A percentile compares a stretch with the other conserved stretches of the same genome.
These are phyloP conservation scores for Rhizophora mangle DNA, from an alignment of 345 rosid species.

Conservation along the genomic window DNA sequence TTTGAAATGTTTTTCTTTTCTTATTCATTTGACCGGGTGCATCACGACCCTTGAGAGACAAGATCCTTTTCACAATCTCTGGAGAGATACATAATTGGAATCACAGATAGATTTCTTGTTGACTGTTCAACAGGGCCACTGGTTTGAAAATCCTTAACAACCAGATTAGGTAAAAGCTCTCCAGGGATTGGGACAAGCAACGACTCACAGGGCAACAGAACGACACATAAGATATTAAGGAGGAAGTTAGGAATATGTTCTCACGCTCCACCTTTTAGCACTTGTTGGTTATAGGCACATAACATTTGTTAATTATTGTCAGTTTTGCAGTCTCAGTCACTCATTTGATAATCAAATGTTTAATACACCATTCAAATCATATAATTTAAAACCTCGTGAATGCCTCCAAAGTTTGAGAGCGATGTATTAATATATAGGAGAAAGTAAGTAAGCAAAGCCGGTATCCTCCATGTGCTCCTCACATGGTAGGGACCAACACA, in stretches of 20 bases:
- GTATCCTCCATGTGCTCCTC: not conserved
- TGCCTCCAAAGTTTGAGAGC: not conserved
- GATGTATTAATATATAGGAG: not conserved
- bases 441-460: not conserved
- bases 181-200: no score
- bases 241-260: no score
- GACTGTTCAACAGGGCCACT: not conserved
- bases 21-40: not conserved
- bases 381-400: not conserved
- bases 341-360: not conserved
- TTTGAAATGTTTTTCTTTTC: not conserved
- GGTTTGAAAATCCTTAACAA: no score
- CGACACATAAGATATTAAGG: no score
- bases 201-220: no score
- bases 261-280: no score
- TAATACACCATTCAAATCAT: not conserved
- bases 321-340: not conserved
- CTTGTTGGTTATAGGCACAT: no score
- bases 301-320: not conserved
- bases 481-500: slow-evolving; percentile 2
- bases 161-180: no score
- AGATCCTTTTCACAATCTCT: not conserved
- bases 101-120: not conserved
- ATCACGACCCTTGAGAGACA: not conserved
- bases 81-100: not conserved